Base-by-base conservation (phyloP, 345 rosid genomes). In the Gossypium australe region DNA sequence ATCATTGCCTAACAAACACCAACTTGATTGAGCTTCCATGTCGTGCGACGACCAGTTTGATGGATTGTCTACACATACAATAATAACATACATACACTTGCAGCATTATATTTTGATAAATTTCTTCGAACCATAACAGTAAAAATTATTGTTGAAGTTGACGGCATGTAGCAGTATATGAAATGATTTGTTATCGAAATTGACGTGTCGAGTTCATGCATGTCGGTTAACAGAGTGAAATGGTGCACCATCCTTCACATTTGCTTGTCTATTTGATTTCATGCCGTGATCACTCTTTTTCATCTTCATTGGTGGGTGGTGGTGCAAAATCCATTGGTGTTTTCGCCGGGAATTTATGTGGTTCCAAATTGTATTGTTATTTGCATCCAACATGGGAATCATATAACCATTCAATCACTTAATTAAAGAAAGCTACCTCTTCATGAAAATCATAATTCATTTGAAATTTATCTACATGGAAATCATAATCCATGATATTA, bases 261-360 rank as follows among this genome's bases (percentile, higher is more conserved):
- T 73, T 67, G 67, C 62, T 34, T 44, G 14, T 62, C 47, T 41
- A 18, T 56, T 17, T 34, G 67, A 29, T 58, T 17, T 34, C 63
- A 7, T 16, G 45, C 56, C 60, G 76, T 65, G 75, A 62, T 72
- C 73, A 62, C 74, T 74, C 77, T 79, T 84, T 80, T 88, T 94
- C 80, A 79, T 81, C 49, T 76, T 82, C 96, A 94, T 92, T 79
- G 89, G 96, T 72, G 91, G 83, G 97, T 91, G 22, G 94, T 1
- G 93, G 96, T 34, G 98, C 97, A 80, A 97, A 93, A 79, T 95
- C 98, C 65, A 95, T 77, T 27, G 96, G 91, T 52, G 97, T 91
- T 87, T 55, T 95, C 99, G 68, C 98, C 96, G 91, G 74, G 8
- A 80, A 67, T 47, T 71, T 5, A 51, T 14, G 41, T 67, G 62